A percentile compares a stretch with the other conserved stretches of the same genome.
Conservation (phyloP, 768 basidiomycete species). For the Calvatia gigantea region DNA sequence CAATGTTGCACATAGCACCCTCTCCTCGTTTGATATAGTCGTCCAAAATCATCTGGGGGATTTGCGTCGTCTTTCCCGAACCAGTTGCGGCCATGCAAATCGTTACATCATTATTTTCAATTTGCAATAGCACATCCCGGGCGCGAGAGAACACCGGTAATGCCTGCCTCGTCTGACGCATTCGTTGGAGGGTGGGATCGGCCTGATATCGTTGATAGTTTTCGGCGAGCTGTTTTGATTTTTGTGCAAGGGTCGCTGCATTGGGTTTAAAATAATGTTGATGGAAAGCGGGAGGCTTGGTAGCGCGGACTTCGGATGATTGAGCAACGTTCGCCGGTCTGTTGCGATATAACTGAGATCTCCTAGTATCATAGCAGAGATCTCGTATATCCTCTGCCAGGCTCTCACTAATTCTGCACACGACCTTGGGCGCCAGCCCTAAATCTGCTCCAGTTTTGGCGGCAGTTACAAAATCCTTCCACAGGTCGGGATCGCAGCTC, state of each 20-base stretch:
- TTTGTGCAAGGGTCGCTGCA: slow-evolving; percentile 27
- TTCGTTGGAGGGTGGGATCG: slow-evolving; percentile 56
- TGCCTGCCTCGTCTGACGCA: slow-evolving; percentile 62
- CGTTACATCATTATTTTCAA: slow-evolving; percentile 77
- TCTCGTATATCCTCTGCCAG: slow-evolving; percentile 72
- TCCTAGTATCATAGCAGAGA: slow-evolving; percentile 62
- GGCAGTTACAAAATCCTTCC: slow-evolving; percentile 65
- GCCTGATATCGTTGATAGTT: slow-evolving; percentile 56
- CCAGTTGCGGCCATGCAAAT: slow-evolving; percentile 89
- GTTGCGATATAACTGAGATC: slow-evolving; percentile 63
- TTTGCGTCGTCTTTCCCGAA: slow-evolving; percentile 92
- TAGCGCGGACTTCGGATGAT: not conserved
- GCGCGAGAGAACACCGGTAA: slow-evolving; percentile 77
- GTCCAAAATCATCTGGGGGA: slow-evolving; percentile 90
- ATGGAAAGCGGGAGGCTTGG: not conserved
- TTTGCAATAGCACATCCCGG: slow-evolving; percentile 61
- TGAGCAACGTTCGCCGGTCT: slow-evolving; percentile 36
- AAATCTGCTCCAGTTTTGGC: slow-evolving; percentile 64
- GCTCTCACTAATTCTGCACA: slow-evolving; percentile 57
- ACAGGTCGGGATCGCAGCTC: slow-evolving; percentile 75
- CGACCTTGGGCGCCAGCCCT: slow-evolving; percentile 66
- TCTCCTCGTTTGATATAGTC: slow-evolving; percentile 73
- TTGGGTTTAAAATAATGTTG: slow-evolving; percentile 10
- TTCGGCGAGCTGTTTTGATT: slow-evolving; percentile 55
- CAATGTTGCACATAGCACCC: slow-evolving; percentile 82